phyloP scores from a whole-genome alignment of 805 yeast species.

The Pichia manshurica region DNA sequence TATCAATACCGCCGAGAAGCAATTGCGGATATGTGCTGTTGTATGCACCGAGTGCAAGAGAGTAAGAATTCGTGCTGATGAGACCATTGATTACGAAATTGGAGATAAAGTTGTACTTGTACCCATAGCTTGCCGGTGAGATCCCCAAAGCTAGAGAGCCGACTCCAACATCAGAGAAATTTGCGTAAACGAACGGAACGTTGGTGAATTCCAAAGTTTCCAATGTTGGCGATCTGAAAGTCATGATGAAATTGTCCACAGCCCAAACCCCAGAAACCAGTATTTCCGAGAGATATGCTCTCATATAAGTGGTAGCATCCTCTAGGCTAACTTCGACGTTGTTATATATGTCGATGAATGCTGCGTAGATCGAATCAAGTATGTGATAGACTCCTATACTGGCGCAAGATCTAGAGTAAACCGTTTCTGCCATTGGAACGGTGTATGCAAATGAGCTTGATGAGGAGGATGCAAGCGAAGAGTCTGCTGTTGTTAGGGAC shows the following conservation, averaged over 20 bases:
- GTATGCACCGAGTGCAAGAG: constrained; percentile 34
- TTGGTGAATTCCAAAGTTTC: constrained; percentile 18
- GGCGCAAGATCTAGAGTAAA: constrained; percentile 19
- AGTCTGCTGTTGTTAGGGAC: background rate
- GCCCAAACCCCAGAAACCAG: constrained; percentile 23
- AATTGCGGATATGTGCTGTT: constrained; percentile 31
- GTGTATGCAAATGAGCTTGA: background rate
- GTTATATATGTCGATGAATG: constrained; percentile 10
- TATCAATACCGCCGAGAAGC: constrained; percentile 56
- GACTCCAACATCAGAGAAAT: constrained; percentile 31
- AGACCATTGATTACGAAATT: constrained; percentile 26
- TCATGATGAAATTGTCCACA: constrained; percentile 21
- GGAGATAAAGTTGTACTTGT: constrained; percentile 30
- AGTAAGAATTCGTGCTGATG: constrained; percentile 38
- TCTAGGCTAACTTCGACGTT: constrained; percentile 13
- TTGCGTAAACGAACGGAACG: constrained; percentile 34
- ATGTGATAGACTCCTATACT: constrained; percentile 22
- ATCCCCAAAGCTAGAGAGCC: constrained; percentile 46
- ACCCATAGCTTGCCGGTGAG: constrained; percentile 16
- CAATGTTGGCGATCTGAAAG: background rate
- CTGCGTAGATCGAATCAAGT: constrained; percentile 16
- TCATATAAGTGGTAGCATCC: constrained; percentile 14
- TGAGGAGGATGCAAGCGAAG: background rate
- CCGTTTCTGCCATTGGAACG: background rate
- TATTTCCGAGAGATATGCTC: constrained; percentile 18